Conservation (phyloP, 1,284 basidiomycete genomes). For the Hortiboletus rubellus region DNA sequence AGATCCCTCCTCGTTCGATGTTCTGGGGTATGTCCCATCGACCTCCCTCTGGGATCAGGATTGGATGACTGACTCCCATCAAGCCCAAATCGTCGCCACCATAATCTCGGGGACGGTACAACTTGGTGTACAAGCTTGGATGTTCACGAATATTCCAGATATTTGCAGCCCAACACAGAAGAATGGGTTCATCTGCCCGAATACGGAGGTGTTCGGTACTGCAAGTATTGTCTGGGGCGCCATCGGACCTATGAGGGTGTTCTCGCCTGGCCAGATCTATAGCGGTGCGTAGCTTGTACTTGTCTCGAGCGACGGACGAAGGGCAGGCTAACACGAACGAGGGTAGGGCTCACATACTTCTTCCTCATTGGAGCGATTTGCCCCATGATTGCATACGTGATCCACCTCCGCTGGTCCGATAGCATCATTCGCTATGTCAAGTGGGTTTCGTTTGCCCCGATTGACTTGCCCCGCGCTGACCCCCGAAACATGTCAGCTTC, state of each 20-base stretch:
- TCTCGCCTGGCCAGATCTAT: slow-evolving; percentile 30
- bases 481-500: slow-evolving; percentile 30
- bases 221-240: slow-evolving; percentile 46
- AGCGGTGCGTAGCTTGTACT: slow-evolving; percentile 15
- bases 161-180: slow-evolving; percentile 27
- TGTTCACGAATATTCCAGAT: slow-evolving; percentile 34
- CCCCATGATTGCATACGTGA: slow-evolving; percentile 43
- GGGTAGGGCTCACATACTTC: slow-evolving; percentile 43
- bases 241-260: slow-evolving; percentile 39
- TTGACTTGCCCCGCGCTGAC: not conserved
- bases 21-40: slow-evolving; percentile 35
- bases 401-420: slow-evolving; percentile 45
- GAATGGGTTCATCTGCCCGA: slow-evolving; percentile 42
- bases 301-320: too few relatives aligned
- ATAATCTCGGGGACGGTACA: slow-evolving; percentile 43
- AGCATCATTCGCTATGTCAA: slow-evolving; percentile 48
- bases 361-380: slow-evolving; percentile 57
- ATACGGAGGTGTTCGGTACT: slow-evolving; percentile 41
- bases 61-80: not conserved
- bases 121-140: slow-evolving; percentile 47
- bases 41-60: not conserved
- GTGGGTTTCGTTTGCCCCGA: slow-evolving; percentile 18
- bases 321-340: not conserved
- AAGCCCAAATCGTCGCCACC: slow-evolving; percentile 44
- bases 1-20: slow-evolving; percentile 50